Evolutionary conservation across 441 rosid genomes (phyloP), one percentile per base, ranked within the genome.

Genomic region (Bocquillonia castaneifolia): DNA sequence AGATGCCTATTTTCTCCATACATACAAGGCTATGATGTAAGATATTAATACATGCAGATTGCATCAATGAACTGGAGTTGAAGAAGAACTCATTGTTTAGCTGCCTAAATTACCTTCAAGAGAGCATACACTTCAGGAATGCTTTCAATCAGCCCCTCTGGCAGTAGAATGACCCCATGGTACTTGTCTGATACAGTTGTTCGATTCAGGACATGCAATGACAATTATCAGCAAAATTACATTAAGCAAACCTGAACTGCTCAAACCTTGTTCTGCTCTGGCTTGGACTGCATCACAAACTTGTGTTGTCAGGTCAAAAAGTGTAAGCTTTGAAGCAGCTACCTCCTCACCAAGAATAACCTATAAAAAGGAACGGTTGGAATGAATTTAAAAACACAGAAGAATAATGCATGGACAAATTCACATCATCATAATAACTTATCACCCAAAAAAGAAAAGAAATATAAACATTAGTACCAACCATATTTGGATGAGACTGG

Each of bases 401-500:
- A 37, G 22, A 47, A 60, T 51, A 28, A 40, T 2, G 53, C 50
- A 32, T 47, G 12, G 29, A 25, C 2, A 51, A 32, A 59, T 65
- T 47, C 13, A 39, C 12, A 14, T n/a, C 31, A 58, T 3, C 17
- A 20, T 10, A 9, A 50, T 6, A 20, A n/a, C 23, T 8, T 45
- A 2, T 6, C 5, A 17, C 50, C n/a, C n/a, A n/a, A 59, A 37
- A 42, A 28, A 25, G 37, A 6, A n/a, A 15, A 17, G 3, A 26
- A 66, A 34, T 1, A 39, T 13, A 57, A 13, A 39, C n/a, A n/a
- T n/a, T 44, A 12, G 51, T 12, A 58, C 92, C 20, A 53, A 90
- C 99, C 99, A 95, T 80, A 76, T 95, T 95, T 1, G 98, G 99
- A 78, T 95, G 99, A 78, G 99, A 89, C 77, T 95, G 97, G 54